phyloP scores from a whole-genome alignment of 108 stramenopile species.

The Nitzschia inconspicua region DNA sequence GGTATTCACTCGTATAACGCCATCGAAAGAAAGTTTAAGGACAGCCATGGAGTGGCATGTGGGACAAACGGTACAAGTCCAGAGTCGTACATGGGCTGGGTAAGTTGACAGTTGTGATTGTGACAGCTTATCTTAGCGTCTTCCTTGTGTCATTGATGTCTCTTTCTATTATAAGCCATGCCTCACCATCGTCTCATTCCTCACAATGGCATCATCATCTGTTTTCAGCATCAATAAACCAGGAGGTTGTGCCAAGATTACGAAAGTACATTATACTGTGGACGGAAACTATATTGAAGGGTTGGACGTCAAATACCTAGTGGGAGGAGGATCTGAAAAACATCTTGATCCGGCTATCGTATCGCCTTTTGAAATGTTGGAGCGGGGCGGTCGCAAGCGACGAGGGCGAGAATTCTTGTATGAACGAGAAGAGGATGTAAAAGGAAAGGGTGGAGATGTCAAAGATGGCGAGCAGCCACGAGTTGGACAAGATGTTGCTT shows the following conservation, averaged over 20 bases:
- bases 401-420: constrained; percentile 33
- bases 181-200: neutral
- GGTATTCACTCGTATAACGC: neutral
- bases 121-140: neutral
- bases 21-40: neutral
- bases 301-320: constrained; percentile 46
- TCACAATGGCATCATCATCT: neutral
- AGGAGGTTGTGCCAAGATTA: constrained; percentile 38
- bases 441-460: neutral
- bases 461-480: neutral
- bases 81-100: constrained; percentile 41
- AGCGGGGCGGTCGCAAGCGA: constrained; percentile 29
- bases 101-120: constrained; percentile 7
- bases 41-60: constrained; percentile 26
- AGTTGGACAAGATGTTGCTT: neutral
- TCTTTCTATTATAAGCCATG: neutral
- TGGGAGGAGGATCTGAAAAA: constrained; percentile 27
- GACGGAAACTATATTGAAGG: constrained; percentile 23
- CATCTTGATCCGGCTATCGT: constrained; percentile 36
- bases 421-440: constrained; percentile 16
- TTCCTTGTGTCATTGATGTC: neutral
- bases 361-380: constrained; percentile 17
- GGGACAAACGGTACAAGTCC: constrained; percentile 28
- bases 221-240: constrained; percentile 42
- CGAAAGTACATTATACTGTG: constrained; percentile 20